Evolutionary conservation across 2,329 filamentous ascomycete species (phyloP), one percentile per base, ranked within the genome.

Genomic region (Penicillium sp.): DNA sequence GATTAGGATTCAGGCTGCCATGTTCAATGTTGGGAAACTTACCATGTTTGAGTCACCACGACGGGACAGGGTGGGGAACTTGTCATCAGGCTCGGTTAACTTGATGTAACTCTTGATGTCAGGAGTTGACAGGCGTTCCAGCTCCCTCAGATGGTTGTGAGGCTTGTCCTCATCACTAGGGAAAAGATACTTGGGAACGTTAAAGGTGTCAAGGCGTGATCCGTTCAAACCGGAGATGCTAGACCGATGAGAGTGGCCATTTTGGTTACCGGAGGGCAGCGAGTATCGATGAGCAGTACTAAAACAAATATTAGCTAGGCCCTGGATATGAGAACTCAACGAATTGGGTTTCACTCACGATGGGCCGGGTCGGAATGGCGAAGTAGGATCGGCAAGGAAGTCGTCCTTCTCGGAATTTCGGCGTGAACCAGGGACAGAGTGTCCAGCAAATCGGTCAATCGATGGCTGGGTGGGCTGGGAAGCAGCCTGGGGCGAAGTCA

Each of bases 391-490:
- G 61, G 87, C 85, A 65, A 88, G 86, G 70, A 92, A 89, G 70
- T 93, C 92, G 68, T 96, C 91, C 65, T 93, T 90, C 65, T 97
- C 84, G 56, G 93, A 97, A 72, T 96, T 95, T 64, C 92, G 89
- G 63, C 92, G 85, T 60, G 92, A 94, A 31, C 85, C 87, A 46
- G 92, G 92, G 50, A 96, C 87, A 27, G 93, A 97, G 65, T 91
- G 89, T 13, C 91, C 93, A 16, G 91, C 89, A 47, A 91, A 78
- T 52, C 88, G 84, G 65, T 88, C 82, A 65, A 81, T 80, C 58
- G 85, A 85, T 53, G 70, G 68, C 48, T 72, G 68, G 15, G 82
- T 79, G 60, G 81, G 66, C 53, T 74, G 74, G 52, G 77, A 82
- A 60, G 83, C 85, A 64, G 82, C 78, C 60, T 86, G 80, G 46